Evolutionary conservation across 768 basidiomycete species (phyloP).

Genomic region (Pleurotus cornucopiae): DNA sequence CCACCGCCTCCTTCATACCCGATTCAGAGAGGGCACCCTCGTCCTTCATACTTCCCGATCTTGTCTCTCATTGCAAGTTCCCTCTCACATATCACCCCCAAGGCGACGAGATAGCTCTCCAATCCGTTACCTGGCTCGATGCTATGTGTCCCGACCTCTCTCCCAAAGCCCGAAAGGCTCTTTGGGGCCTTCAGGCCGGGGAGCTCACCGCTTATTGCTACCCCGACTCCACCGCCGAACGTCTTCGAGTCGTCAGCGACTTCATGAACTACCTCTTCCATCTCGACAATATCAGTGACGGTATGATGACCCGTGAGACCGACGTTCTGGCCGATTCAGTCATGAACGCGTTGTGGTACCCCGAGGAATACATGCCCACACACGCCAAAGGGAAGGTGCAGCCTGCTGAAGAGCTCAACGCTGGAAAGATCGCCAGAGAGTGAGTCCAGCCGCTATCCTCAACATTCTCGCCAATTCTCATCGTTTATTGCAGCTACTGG

Average conservation of each 20-base stretch:
- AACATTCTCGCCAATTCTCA: constrained; percentile 6
- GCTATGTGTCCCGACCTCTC: constrained; percentile 40
- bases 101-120: constrained; percentile 40
- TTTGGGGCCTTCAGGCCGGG: constrained; percentile 60
- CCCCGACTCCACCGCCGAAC: constrained; percentile 47
- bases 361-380: constrained; percentile 47
- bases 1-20: background rate
- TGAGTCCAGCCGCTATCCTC: constrained; percentile 28
- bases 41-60: constrained; percentile 50
- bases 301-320: constrained; percentile 66
- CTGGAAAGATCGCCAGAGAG: constrained; percentile 68
- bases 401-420: constrained; percentile 37
- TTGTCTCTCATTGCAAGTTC: constrained; percentile 48
- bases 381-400: constrained; percentile 31
- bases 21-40: constrained; percentile 13
- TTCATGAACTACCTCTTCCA: constrained; percentile 63
- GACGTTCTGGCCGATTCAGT: constrained; percentile 56
- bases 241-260: constrained; percentile 62
- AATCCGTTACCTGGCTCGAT: constrained; percentile 51
- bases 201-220: constrained; percentile 67
- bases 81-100: constrained; percentile 37
- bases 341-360: constrained; percentile 67
- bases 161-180: constrained; percentile 38
- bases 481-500: constrained; percentile 53
- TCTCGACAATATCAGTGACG: constrained; percentile 73